A percentile compares a stretch with the other conserved stretches of the same genome.
phyloP scores from a whole-genome alignment of 352 stramenopile genomes.

The Thraustotheca clavata region DNA sequence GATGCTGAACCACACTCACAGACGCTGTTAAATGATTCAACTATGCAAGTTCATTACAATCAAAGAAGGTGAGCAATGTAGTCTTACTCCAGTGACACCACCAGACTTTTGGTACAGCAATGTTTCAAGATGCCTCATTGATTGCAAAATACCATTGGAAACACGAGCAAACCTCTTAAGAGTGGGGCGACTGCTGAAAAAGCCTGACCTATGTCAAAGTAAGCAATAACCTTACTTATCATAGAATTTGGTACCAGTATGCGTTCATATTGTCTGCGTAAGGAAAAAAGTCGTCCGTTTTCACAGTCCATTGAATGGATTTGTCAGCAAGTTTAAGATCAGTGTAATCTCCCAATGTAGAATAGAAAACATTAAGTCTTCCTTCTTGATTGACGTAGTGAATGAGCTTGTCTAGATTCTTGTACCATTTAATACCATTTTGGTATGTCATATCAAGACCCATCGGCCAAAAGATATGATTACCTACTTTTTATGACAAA shows the following conservation, averaged over 20 bases:
- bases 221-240: neutral
- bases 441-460: constrained; percentile 92
- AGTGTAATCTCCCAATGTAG: constrained; percentile 93
- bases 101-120: neutral
- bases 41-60: neutral
- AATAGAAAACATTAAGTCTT: constrained; percentile 94
- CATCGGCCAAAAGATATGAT: constrained; percentile 88
- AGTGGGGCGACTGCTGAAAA: constrained; percentile 90
- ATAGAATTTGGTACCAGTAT: constrained; percentile 79
- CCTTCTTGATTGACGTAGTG: constrained; percentile 89
- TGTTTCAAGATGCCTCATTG: constrained; percentile 84
- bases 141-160: constrained; percentile 80
- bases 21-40: constrained; percentile 34
- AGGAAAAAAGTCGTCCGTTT: constrained; percentile 96
- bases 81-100: neutral
- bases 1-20: constrained; percentile 92
- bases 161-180: constrained; percentile 91
- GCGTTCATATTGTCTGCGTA: constrained; percentile 89
- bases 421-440: constrained; percentile 83
- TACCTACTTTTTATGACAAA: constrained; percentile 29
- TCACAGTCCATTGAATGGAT: constrained; percentile 68
- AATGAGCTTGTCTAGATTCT: constrained; percentile 96
- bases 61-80: too few species aligned
- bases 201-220: constrained; percentile 63
- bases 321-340: constrained; percentile 83